Evolutionary conservation across 139 green algal species (phyloP).

Genomic region (Chlamydomonas urium): DNA sequence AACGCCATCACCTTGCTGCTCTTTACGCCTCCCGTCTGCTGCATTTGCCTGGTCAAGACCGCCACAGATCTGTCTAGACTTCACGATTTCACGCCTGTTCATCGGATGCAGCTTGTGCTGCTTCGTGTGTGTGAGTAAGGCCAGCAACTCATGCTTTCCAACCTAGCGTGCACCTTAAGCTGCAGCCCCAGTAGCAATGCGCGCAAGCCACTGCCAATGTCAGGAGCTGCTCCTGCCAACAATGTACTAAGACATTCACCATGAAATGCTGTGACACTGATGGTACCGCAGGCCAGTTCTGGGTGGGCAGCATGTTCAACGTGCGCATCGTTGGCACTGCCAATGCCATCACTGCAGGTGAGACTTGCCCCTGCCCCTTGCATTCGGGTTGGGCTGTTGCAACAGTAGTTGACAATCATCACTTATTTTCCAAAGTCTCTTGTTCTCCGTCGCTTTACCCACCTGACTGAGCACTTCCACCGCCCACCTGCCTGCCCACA

Average conservation of each 20-base stretch:
- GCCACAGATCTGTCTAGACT: conserved; percentile 36
- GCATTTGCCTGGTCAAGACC: conserved; percentile 59
- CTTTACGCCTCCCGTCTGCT: conserved; percentile 65
- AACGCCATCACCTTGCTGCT: conserved; percentile 48
- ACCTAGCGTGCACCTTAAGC: no score
- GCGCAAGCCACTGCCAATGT: no score
- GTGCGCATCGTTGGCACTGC: conserved; percentile 81
- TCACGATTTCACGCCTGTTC: conserved; percentile 50
- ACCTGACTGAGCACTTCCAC: conserved; percentile 81
- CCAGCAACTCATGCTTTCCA: no score
- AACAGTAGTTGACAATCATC: conserved; percentile 54
- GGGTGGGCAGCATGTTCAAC: conserved; percentile 76
- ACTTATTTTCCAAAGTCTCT: conserved; percentile 19
- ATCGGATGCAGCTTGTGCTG: conserved; percentile 67
- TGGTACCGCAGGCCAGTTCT: conserved; percentile 16
- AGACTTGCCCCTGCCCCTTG: conserved; percentile 24
- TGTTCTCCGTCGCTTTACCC: conserved; percentile 88
- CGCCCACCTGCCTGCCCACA: no score
- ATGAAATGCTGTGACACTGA: no score
- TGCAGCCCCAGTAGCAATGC: no score
- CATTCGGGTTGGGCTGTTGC: conserved; percentile 77
- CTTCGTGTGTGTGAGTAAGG: conserved; percentile 79
- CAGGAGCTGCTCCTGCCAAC: no score
- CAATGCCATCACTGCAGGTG: conserved; percentile 76
- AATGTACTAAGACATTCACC: no score